These are phyloP conservation scores for Tricholoma bakamatsutake DNA, from an alignment of 768 basidiomycete genomes.

Conservation along the genomic window DNA sequence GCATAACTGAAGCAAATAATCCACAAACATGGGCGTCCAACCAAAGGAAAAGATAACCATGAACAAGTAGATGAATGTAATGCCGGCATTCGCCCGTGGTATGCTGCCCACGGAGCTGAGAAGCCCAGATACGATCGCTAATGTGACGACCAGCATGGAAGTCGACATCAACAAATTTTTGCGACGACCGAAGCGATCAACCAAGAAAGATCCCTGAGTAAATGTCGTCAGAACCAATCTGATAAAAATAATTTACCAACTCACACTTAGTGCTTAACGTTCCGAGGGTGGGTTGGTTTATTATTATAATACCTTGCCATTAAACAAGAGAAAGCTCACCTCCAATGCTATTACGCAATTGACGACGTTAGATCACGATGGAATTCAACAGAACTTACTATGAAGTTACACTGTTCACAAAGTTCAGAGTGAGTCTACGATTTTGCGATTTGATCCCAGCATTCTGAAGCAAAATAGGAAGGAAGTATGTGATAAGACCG, in stretches of 20 bases:
- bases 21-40: constrained; percentile 46
- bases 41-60: constrained; percentile 51
- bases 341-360: constrained; percentile 23
- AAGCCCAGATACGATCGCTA: constrained; percentile 43
- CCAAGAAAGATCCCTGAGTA: constrained; percentile 35
- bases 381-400: constrained; percentile 25
- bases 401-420: constrained; percentile 47
- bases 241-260: neutral
- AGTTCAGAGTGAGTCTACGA: constrained; percentile 39
- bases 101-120: constrained; percentile 30
- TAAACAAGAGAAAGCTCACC: constrained; percentile 19
- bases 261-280: constrained; percentile 23
- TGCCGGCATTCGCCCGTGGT: constrained; percentile 42
- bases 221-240: neutral
- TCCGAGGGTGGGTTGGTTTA: constrained; percentile 1
- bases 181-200: constrained; percentile 45
- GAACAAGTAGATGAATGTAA: constrained; percentile 45
- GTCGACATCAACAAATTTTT: constrained; percentile 38
- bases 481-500: constrained; percentile 44
- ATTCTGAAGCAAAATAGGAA: constrained; percentile 39
- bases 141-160: constrained; percentile 28
- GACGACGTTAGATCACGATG: neutral
- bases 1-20: neutral
- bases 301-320: neutral
- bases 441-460: constrained; percentile 40